phyloP scores from a whole-genome alignment of 768 basidiomycete species.

The Trametes gibbosa region DNA sequence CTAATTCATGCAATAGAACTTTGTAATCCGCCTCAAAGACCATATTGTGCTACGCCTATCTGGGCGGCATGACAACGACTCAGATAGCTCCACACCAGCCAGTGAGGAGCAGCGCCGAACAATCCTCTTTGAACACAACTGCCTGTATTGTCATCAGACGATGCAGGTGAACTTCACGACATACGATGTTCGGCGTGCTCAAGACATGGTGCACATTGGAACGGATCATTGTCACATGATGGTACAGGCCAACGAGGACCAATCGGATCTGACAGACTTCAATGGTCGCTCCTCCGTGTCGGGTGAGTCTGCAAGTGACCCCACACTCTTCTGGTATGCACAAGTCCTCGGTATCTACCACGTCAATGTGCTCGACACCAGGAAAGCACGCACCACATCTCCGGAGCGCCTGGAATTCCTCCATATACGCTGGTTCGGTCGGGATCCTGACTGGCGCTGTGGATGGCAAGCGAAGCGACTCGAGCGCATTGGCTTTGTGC shows the following conservation, averaged over 20 bases:
- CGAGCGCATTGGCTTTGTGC: slow-evolving; percentile 35
- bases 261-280: not conserved
- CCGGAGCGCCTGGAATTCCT: slow-evolving; percentile 31
- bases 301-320: no score
- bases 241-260: slow-evolving; percentile 14
- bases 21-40: not conserved
- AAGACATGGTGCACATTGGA: slow-evolving; percentile 40
- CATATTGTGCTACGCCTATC: not conserved
- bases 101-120: not conserved
- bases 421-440: slow-evolving; percentile 40
- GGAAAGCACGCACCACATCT: slow-evolving; percentile 3
- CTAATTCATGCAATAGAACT: no score
- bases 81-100: no score
- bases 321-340: slow-evolving; percentile 28
- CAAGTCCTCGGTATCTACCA: slow-evolving; percentile 30
- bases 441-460: slow-evolving; percentile 24
- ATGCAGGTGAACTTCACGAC: slow-evolving; percentile 40
- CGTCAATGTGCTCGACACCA: slow-evolving; percentile 27
- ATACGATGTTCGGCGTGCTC: slow-evolving; percentile 39
- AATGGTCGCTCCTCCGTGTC: no score
- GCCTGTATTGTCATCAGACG: slow-evolving; percentile 31
- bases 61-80: no score
- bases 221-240: slow-evolving; percentile 35
- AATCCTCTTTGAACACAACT: slow-evolving; percentile 14
- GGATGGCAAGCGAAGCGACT: slow-evolving; percentile 31